Conservation (phyloP, 345 rosid genomes). For the Boechera retrofracta region DNA sequence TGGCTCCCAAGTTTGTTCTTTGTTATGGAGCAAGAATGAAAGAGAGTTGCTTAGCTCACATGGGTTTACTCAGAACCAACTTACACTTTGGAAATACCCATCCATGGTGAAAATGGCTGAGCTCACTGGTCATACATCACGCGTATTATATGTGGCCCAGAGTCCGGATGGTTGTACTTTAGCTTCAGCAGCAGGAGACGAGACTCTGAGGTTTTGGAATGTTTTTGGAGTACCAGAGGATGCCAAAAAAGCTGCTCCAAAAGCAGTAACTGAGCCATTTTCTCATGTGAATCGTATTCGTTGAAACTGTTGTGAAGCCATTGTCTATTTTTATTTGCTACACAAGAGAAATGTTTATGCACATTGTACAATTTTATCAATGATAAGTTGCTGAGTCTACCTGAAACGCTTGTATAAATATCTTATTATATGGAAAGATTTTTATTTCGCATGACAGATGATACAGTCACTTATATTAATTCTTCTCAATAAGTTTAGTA, state of each 20-base stretch:
- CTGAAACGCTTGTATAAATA: too few relatives aligned
- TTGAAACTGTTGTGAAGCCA: neutral
- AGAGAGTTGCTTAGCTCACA: constrained; percentile 31
- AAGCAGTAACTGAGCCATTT: neutral
- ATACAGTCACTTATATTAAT: too few relatives aligned
- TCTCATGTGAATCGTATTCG: constrained; percentile 26
- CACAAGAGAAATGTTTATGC: too few relatives aligned
- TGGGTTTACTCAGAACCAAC: constrained; percentile 26
- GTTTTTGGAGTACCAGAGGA: constrained; percentile 19
- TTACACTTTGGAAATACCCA: constrained; percentile 35
- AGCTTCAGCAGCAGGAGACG: constrained; percentile 26
- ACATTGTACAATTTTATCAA: too few relatives aligned
- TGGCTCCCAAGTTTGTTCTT: constrained; percentile 26
- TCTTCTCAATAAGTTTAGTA: too few relatives aligned
- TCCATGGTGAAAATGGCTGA: constrained; percentile 31
- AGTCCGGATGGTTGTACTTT: constrained; percentile 13
- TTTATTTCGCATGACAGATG: too few relatives aligned
- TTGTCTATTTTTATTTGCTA: neutral
- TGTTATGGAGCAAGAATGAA: constrained; percentile 34
- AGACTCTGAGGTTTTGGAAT: constrained; percentile 22
- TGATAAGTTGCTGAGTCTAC: too few relatives aligned
- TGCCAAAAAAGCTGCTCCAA: constrained; percentile 3
- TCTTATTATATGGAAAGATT: too few relatives aligned
- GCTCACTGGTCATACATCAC: constrained; percentile 23
- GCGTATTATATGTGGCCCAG: neutral